A percentile compares a stretch with the other conserved stretches of the same genome.
These are phyloP conservation scores for Primulina tabacum DNA, from an alignment of 257 asterid species.

Conservation along the genomic window DNA sequence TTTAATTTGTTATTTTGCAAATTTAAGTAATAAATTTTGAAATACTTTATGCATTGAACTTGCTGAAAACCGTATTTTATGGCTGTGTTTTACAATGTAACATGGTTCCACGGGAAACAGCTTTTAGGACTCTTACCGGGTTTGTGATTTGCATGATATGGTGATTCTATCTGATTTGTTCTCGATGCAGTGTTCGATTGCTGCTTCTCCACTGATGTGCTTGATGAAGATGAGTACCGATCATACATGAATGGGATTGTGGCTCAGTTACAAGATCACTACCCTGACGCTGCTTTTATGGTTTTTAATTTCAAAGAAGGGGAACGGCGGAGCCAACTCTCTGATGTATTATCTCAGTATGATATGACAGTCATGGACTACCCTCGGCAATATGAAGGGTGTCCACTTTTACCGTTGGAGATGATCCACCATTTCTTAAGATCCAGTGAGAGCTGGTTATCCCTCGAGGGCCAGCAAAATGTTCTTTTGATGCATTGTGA, in stretches of 20 bases:
- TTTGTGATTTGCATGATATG: constrained; percentile 18
- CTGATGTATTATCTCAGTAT: constrained; percentile 83
- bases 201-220: constrained; percentile 91
- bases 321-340: constrained; percentile 76
- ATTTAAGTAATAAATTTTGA: background rate
- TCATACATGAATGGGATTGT: constrained; percentile 89
- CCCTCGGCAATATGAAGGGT: constrained; percentile 92
- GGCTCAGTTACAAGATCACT: constrained; percentile 95
- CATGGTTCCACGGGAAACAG: background rate
- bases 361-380: constrained; percentile 99
- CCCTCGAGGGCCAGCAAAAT: constrained; percentile 96
- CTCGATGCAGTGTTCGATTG: constrained; percentile 84
- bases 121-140: constrained; percentile 3
- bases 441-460: constrained; percentile 99
- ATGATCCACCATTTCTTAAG: constrained; percentile 96
- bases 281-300: constrained; percentile 97
- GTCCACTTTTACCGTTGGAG: constrained; percentile 84
- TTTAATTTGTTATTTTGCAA: background rate
- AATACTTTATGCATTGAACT: constrained; percentile 4
- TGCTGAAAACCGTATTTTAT: constrained; percentile 17
- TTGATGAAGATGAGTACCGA: constrained; percentile 88
- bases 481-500: constrained; percentile 96
- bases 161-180: constrained; percentile 23
- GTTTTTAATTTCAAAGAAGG: constrained; percentile 97
- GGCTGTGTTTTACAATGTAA: background rate